Evolutionary conservation across 2,329 filamentous ascomycete genomes (phyloP).

Genomic region (Ceratocystis alfenasii): DNA sequence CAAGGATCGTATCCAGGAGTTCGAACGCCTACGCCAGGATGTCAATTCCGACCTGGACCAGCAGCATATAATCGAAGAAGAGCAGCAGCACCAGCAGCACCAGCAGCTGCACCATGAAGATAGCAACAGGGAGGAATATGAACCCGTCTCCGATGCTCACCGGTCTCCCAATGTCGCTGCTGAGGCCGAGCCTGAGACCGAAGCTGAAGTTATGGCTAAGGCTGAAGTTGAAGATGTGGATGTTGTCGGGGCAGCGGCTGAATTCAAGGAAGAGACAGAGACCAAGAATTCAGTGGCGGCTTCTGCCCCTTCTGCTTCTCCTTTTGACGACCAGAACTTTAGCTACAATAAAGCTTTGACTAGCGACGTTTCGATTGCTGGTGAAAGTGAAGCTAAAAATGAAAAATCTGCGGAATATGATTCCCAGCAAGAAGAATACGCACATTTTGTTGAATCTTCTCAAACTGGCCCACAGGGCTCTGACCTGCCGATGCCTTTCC

Average conservation of each 20-base stretch:
- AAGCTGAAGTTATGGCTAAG: neutral
- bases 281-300: neutral
- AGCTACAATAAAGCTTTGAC: neutral
- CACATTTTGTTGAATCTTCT: neutral
- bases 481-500: conserved; percentile 66
- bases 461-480: conserved; percentile 27
- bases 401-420: neutral
- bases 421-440: neutral
- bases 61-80: conserved; percentile 22
- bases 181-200: neutral
- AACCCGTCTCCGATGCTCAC: neutral
- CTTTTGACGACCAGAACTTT: neutral
- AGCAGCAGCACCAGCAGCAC: conserved; percentile 29
- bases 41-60: conserved; percentile 42
- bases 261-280: neutral
- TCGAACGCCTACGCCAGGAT: conserved; percentile 64
- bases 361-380: neutral
- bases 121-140: neutral
- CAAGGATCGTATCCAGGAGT: conserved; percentile 66
- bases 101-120: conserved; percentile 19
- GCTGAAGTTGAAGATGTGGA: neutral
- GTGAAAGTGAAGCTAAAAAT: neutral
- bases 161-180: neutral
- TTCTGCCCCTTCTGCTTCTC: neutral
- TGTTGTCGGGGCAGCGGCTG: neutral